Percentiles rank a stretch among this genome's conserved stretches.
phyloP scores from a whole-genome alignment of 2,329 filamentous ascomycete genomes.

The Colletotrichum aenigma region DNA sequence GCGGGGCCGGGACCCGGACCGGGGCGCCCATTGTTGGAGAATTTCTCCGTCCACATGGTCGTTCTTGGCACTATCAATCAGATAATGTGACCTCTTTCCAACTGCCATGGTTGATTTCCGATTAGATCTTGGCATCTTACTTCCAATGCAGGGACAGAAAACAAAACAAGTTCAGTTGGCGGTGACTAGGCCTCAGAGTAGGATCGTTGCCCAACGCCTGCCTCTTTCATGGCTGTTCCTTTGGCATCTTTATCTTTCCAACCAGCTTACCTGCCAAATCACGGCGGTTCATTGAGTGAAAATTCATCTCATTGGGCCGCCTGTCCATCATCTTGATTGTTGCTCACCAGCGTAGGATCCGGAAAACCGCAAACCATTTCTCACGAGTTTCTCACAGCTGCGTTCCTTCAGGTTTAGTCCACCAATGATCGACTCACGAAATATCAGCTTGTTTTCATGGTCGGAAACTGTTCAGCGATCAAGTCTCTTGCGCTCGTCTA shows the following conservation, averaged over 20 bases:
- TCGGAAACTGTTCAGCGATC: background rate
- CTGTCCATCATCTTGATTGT: background rate
- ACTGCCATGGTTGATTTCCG: background rate
- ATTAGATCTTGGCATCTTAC: background rate
- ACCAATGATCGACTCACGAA: background rate
- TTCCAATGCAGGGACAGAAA: background rate
- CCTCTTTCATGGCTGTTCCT: background rate
- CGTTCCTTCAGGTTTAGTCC: background rate
- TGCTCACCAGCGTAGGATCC: background rate
- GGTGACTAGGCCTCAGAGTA: background rate
- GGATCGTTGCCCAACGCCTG: background rate
- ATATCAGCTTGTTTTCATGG: background rate
- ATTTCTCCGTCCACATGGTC: slow-evolving; percentile 14
- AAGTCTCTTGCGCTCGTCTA: background rate
- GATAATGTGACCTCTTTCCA: background rate
- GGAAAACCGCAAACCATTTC: background rate
- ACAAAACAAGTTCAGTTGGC: background rate
- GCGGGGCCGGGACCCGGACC: background rate
- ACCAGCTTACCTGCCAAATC: background rate
- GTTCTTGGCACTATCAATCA: slow-evolving; percentile 8
- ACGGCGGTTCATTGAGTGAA: background rate
- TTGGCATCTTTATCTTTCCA: background rate
- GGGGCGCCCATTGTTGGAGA: background rate
- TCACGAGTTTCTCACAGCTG: background rate
- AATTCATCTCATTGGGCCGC: background rate